phyloP scores from a whole-genome alignment of 495 filamentous ascomycete species.

The Penicillium diatomitis region DNA sequence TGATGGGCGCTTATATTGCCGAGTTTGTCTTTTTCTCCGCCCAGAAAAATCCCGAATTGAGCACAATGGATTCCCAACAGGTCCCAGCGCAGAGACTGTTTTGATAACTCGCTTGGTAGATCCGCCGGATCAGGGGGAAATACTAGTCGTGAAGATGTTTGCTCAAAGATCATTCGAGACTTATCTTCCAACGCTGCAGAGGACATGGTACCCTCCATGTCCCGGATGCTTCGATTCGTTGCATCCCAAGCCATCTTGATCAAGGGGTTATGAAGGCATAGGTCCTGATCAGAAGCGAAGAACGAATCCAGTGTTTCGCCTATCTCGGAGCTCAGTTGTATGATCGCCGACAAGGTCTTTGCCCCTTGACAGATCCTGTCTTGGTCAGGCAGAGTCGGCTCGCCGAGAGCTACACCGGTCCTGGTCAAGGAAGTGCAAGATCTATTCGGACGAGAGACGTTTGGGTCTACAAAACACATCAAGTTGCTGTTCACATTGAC shows the following conservation, averaged over 20 bases:
- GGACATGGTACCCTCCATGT: background rate
- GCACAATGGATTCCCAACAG: slow-evolving; percentile 2
- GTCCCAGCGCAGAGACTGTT: slow-evolving; percentile 3
- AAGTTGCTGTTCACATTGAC: background rate
- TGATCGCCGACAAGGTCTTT: background rate
- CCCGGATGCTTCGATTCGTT: background rate
- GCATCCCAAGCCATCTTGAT: background rate
- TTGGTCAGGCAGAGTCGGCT: background rate
- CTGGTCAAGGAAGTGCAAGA: background rate
- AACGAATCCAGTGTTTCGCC: background rate
- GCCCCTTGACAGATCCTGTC: background rate
- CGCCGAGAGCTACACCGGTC: background rate
- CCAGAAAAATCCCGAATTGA: slow-evolving; percentile 2
- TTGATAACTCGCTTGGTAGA: background rate
- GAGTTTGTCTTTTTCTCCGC: slow-evolving; percentile 4
- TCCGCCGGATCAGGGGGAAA: background rate
- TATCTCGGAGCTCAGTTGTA: background rate
- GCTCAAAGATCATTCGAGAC: background rate
- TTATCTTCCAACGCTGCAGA: background rate
- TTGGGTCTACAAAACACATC: background rate
- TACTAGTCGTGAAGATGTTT: background rate
- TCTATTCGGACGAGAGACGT: background rate
- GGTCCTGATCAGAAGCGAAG: background rate
- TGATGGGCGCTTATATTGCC: background rate
- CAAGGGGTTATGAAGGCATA: background rate